These are phyloP conservation scores for Ormosia semicastrata DNA, from an alignment of 306 rosid species.

Conservation along the genomic window DNA sequence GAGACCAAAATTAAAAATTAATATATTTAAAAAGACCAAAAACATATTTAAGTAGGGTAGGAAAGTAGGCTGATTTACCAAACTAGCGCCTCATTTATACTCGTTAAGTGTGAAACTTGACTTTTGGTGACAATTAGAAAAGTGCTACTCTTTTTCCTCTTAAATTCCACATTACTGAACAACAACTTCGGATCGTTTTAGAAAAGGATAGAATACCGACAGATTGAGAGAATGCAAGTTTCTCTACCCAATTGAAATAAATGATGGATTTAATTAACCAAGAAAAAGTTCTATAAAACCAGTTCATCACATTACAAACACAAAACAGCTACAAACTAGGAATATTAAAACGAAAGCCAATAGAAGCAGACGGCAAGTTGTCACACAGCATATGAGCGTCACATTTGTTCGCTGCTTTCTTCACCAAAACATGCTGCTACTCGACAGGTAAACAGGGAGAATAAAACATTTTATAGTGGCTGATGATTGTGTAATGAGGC, in stretches of 20 bases:
- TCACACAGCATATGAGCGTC: background rate
- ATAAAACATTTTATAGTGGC: background rate
- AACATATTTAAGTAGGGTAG: too few species aligned
- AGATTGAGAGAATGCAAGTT: background rate
- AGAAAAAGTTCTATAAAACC: background rate
- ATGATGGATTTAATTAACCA: background rate
- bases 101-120: too few species aligned
- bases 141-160: too few species aligned
- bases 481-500: background rate
- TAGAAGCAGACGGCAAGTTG: background rate
- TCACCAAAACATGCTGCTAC: background rate
- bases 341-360: too few species aligned
- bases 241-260: background rate
- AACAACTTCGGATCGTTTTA: too few species aligned
- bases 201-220: too few species aligned
- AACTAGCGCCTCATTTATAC: too few species aligned
- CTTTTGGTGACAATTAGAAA: too few species aligned
- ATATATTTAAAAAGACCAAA: too few species aligned
- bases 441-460: background rate
- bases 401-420: background rate
- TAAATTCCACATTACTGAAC: too few species aligned
- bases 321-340: background rate
- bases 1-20: too few species aligned
- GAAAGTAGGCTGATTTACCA: too few species aligned
- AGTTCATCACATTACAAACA: background rate